Evolutionary conservation across 331 rosid genomes (phyloP), one percentile per base, ranked within the genome.

Genomic region (Saraca asoca): DNA sequence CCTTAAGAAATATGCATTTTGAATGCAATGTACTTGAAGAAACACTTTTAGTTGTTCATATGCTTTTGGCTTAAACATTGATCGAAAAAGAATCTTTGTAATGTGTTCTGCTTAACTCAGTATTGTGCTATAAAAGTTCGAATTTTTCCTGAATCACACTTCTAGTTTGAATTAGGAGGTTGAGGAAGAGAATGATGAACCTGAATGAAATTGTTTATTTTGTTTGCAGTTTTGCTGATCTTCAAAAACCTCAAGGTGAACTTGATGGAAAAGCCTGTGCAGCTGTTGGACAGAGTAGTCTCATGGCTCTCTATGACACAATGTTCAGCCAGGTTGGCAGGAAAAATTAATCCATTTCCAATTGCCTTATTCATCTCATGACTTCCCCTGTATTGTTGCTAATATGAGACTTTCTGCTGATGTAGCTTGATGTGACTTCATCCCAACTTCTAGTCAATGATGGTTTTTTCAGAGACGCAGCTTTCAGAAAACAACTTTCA

Each of bases 401-500:
- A 69, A 85, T 78, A 10, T 7, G 43, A 35, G 37, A 34, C 46
- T 67, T 51, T 58, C 31, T 12, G 31, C 31, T 54, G 42, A 13
- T 79, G 87, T 91, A 91, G 97, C 94, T 91, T 68, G 96, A 91
- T 72, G 89, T 91, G 41, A 88, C 97, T 42, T 91, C 97, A n/a
- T 88, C 97, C 12, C 97, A 91, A 78, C 96, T 88, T 78, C 96
- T 91, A 5, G 97, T 91, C 81, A 91, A 91, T 15, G 97, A 91
- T 75, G 79, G 83, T 5, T 83, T 84, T 63, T 91, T 88, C 63
- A 57, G 78, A 73, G 91, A 88, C 66, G 14, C 72, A 33, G 96
- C 59, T 69, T 91, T 91, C 77, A 76, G 90, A 83, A 73, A 81
- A 64, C 94, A 86, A 67, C 85, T 91, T 7, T 79, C 85, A 7